Base-by-base conservation (phyloP, 2,329 filamentous ascomycete species). In the Arthrobotrys sinensis region DNA sequence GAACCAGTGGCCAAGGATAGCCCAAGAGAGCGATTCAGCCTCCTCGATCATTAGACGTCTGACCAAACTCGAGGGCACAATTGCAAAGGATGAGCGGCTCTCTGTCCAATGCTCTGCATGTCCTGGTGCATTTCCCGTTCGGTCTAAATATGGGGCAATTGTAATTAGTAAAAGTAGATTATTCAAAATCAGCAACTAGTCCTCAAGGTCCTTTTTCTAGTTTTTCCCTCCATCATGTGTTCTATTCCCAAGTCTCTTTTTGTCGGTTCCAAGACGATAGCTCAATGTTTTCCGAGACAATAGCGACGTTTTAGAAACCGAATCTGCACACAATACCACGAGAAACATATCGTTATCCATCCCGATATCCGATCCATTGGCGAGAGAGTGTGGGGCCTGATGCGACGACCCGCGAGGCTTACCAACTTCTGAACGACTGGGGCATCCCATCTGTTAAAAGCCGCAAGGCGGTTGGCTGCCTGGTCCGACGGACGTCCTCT, bases 141-240 rank as follows among this genome's bases (percentile, higher is more conserved):
- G 16, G 65, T 76, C 72, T 76, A 76, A 76, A 64, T 76, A 76
- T 76, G 72, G 71, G 65, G 64, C 72, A 64, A 52, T 64, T 55
- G 55, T 60, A 38, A 76, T 70, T 38, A 53, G 36, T 52, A 43
- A 40, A 32, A n/a, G 10, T 48, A 38, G 19, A 65, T 6, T 57
- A 52, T 76, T 76, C 53, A 60, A 76, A 76, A 76, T 64, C 57
- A 64, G 11, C 48, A 62, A 40, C 69, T 43, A 70, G 46, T 43
- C 36, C 63, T 45, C 57, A 55, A 70, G 24, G 40, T 24, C 16
- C 21, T 28, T 60, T 70, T 43, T 24, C 8, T 7, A 11, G 6
- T 24, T 48, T 62, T 43, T 19, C 63, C 11, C 24, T 52, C 52
- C 16, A 45, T 43, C 34, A 75, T 75, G 52, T 57, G 60, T 62